phyloP scores from a whole-genome alignment of 2,329 filamentous ascomycete species.

The Aspergillus clavatus region DNA sequence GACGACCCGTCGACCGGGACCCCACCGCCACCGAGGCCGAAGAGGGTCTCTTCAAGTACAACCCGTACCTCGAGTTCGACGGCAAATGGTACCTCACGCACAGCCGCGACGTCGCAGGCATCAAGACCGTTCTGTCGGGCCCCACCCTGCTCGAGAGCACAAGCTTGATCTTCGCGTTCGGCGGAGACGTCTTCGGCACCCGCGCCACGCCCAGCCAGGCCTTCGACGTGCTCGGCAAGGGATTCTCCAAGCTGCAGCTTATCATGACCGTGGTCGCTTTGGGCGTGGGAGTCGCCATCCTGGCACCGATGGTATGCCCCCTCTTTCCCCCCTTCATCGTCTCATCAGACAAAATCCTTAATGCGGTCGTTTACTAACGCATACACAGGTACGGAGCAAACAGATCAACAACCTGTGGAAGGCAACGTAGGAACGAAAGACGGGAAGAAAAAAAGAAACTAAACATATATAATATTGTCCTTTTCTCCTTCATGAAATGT shows the following conservation, averaged over 20 bases:
- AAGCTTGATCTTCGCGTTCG: conserved; percentile 81
- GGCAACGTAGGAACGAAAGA: conserved; percentile 1
- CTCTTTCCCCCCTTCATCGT: conserved; percentile 1
- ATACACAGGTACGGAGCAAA: conserved; percentile 44
- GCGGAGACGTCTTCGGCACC: conserved; percentile 79
- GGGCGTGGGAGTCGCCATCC: conserved; percentile 66
- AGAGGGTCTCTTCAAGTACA: conserved; percentile 76
- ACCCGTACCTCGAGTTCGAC: conserved; percentile 74
- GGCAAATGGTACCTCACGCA: conserved; percentile 77
- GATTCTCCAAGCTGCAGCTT: conserved; percentile 86
- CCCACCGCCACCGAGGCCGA: conserved; percentile 72
- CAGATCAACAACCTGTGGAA: conserved; percentile 43
- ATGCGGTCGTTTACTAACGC: background rate
- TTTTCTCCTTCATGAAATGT: no score
- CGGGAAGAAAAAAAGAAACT: no score
- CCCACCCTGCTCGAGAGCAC: conserved; percentile 88
- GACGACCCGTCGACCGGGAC: conserved; percentile 79
- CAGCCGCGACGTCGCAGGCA: conserved; percentile 71
- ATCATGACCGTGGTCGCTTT: conserved; percentile 78
- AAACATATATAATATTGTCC: background rate
- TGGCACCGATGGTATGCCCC: conserved; percentile 75
- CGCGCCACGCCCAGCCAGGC: conserved; percentile 79
- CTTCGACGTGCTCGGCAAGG: conserved; percentile 89
- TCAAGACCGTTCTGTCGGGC: conserved; percentile 66
- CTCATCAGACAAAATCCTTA: background rate